phyloP scores from a whole-genome alignment of 2,329 filamentous ascomycete species.

The Colletotrichum sp. region DNA sequence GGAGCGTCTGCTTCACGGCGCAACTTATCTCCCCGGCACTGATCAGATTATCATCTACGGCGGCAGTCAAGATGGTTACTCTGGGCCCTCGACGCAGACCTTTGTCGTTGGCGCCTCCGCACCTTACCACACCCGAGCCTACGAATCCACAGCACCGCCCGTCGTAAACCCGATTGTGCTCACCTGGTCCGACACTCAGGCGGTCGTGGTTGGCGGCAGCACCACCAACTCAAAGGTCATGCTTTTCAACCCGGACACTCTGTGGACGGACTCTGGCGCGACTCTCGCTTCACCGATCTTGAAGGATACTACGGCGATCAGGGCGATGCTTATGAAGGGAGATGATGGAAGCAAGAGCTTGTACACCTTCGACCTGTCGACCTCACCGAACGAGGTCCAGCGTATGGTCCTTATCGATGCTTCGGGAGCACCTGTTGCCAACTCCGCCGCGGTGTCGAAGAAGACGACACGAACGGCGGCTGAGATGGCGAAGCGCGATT shows the following conservation, averaged over 20 bases:
- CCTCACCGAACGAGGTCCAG: constrained; percentile 76
- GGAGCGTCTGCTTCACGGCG: constrained; percentile 76
- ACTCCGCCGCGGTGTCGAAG: constrained; percentile 45
- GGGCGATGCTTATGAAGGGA: constrained; percentile 70
- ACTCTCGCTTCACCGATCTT: constrained; percentile 65
- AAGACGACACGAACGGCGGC: neutral
- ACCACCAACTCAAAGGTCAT: constrained; percentile 70
- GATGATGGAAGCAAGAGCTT: constrained; percentile 80
- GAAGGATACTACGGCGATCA: constrained; percentile 60
- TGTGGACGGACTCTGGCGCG: constrained; percentile 73
- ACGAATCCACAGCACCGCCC: constrained; percentile 64
- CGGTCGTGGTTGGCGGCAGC: constrained; percentile 77
- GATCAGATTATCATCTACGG: constrained; percentile 82
- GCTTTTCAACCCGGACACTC: constrained; percentile 67
- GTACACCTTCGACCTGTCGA: constrained; percentile 77
- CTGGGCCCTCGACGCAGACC: constrained; percentile 70
- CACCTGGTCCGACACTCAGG: constrained; percentile 73
- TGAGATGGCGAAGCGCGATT: constrained; percentile 37
- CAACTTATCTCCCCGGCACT: constrained; percentile 73
- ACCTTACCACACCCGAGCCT: constrained; percentile 68
- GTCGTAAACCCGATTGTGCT: constrained; percentile 74
- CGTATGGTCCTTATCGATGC: constrained; percentile 70
- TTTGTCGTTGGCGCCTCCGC: constrained; percentile 72
- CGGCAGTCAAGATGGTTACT: constrained; percentile 68
- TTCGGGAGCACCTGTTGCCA: constrained; percentile 58